Base-by-base conservation (phyloP, 768 basidiomycete species). In the Tylopilus balloui region DNA sequence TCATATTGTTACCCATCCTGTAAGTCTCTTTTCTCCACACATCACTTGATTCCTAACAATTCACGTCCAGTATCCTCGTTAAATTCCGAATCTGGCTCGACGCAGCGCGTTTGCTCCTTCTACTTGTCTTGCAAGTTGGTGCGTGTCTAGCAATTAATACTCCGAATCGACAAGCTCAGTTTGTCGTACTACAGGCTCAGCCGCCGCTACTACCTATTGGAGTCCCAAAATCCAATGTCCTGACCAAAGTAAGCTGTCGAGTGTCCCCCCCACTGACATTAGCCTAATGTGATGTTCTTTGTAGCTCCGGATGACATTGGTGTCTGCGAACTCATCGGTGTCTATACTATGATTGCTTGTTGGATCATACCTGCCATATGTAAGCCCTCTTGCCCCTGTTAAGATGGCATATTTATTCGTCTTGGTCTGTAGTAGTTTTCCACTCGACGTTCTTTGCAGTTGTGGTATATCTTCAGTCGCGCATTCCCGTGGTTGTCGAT, bases 61-160 rank as follows among this genome's bases (percentile, higher is more conserved):
- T 9, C 38, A 21, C 21, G 4, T 31, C 19, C 36, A 80, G 79
- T 51, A 64, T 80, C 21, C 56, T 80, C 29, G 58, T 76, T 2
- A 50, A 64, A 34, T 83, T 81, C 41, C 71, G 78, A 32, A 56
- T 66, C 13, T 82, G 79, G 79, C 59, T 81, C 4, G 82, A 84
- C 56, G 71, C 69, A 1, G 75, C 78, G 11, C 73, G 80, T 25
- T 57, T 82, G 23, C 41, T 73, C 23, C 69, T 79, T 39, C 62
- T 83, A 17, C 49, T 78, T 9, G 34, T 73, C 12, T 58, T 61
- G 21, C 80, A 83, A 45, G 61, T 73, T 15, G 77, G 80, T 79
- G 54, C n/a, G 65, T 63, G 31, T 34, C 21, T 21, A 27, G 19
- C 31, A 27, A 12, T 23, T 15, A 24, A 28, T 42, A 9, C 15